Conservation (phyloP, 805 yeast species). For the Saturnispora mendoncae region DNA sequence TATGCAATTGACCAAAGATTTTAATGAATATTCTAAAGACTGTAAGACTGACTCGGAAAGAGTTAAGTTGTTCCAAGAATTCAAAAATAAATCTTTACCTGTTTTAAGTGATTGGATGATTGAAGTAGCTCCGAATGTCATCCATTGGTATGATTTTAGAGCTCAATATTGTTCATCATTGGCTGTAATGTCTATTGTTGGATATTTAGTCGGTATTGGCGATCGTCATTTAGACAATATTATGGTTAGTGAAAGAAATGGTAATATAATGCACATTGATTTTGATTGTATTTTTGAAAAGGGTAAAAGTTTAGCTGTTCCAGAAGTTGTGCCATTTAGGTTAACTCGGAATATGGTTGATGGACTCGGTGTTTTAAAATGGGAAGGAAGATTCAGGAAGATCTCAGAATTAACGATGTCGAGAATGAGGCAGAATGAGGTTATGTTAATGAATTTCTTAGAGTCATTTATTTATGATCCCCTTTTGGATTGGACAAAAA, state of each 20-base stretch:
- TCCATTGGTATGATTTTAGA: constrained; percentile 76
- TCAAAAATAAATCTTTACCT: constrained; percentile 42
- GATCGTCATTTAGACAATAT: constrained; percentile 95
- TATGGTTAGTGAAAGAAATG: constrained; percentile 60
- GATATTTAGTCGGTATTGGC: constrained; percentile 88
- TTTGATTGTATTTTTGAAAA: constrained; percentile 95
- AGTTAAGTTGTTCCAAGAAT: constrained; percentile 29
- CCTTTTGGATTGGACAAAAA: constrained; percentile 61
- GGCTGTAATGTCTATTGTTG: constrained; percentile 97
- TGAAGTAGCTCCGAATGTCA: constrained; percentile 83
- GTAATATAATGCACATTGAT: constrained; percentile 86
- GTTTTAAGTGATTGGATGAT: constrained; percentile 82
- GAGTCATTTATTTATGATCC: constrained; percentile 94
- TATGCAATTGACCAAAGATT: constrained; percentile 18
- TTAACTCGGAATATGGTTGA: constrained; percentile 81
- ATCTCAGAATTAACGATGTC: constrained; percentile 78
- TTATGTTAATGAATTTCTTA: constrained; percentile 76
- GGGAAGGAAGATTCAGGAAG: constrained; percentile 82
- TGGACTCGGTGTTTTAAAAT: constrained; percentile 76
- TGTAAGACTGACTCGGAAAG: constrained; percentile 17
- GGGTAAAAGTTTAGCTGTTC: constrained; percentile 60
- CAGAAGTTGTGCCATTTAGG: constrained; percentile 93
- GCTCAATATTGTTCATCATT: constrained; percentile 65
- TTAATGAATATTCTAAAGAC: constrained; percentile 21
- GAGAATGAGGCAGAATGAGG: constrained; percentile 68